phyloP scores from a whole-genome alignment of 139 green algal species.

The Chlamydomonas schloesseri region DNA sequence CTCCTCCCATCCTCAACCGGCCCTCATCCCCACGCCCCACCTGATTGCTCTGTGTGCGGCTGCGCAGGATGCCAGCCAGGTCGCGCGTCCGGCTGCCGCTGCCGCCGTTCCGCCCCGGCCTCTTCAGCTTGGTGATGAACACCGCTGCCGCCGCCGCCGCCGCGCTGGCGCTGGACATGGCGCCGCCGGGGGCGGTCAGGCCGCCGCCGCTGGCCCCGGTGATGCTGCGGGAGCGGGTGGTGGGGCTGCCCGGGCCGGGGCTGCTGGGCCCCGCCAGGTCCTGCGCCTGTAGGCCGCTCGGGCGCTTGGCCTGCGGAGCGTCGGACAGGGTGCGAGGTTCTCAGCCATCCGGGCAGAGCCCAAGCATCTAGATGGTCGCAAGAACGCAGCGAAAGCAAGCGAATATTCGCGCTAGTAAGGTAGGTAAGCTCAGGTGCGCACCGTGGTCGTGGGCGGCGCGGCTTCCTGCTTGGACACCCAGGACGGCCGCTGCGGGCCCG shows the following conservation, averaged over 20 bases:
- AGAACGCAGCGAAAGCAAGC: too few species aligned
- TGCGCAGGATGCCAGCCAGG: conserved; percentile 21
- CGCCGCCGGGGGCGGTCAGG: background rate
- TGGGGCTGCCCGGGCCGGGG: too few species aligned
- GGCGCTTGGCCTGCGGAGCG: too few species aligned
- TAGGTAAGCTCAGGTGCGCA: too few species aligned
- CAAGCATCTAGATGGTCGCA: too few species aligned
- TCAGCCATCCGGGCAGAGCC: too few species aligned
- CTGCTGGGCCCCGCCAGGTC: too few species aligned
- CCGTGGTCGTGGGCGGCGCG: background rate
- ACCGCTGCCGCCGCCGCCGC: background rate
- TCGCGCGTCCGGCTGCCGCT: background rate
- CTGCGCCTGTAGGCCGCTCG: too few species aligned
- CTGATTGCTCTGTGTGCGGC: conserved; percentile 1
- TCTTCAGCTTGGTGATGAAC: conserved; percentile 32
- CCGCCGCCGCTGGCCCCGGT: background rate
- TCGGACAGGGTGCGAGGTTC: too few species aligned
- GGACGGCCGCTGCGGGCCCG: background rate
- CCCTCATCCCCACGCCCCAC: too few species aligned
- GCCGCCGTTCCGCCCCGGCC: background rate
- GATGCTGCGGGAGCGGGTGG: background rate
- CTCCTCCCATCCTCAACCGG: too few species aligned
- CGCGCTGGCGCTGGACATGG: background rate
- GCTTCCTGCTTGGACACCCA: background rate
- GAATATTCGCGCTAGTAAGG: too few species aligned